Base-by-base conservation (phyloP, 2,329 filamentous ascomycete species). In the Lecanosticta acicola region DNA sequence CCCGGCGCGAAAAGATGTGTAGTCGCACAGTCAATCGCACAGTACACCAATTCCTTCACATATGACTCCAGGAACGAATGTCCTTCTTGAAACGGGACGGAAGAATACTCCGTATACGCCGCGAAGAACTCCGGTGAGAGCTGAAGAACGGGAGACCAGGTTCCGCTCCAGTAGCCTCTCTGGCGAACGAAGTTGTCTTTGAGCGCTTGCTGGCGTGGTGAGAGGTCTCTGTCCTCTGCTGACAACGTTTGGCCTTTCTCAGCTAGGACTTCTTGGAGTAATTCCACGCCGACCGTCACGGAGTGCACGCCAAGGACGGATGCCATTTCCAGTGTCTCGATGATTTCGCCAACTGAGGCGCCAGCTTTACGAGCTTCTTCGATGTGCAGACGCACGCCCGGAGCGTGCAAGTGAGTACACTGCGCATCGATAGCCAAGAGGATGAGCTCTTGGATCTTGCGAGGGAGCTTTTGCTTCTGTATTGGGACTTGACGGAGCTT, bases 1-100 rank as follows among this genome's bases (percentile, higher is more conserved):
- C 72, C 73, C 0, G 70, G 68, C 4, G 64, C 59, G 43, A 73
- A 75, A 16, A 75, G 62, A 55, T 75, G 73, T 11, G 72, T 76
- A 4, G 70, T 63, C 13, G 72, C 71, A 17, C 60, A 58, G 55
- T 75, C 72, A 47, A 75, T 73, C 1, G 71, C 72, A 47, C 71
- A 73, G 49, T 73, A 73, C 4, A 75, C 63, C 16, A 75, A 54
- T 52, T 75, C 72, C 56, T 73, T 74, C 40, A 68, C 66, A 63
- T 74, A 73, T n/a, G 70, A 69, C 43, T 69, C 66, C 42, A 74
- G 55, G 3, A 58, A 64, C 1, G 68, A 65, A 17, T 46, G 33
- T 3, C 18, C 40, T 11, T 42, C 37, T 37, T 35, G 7, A 21
- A 45, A 72, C 4, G 72, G 70, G 32, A 74, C 61, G 16, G 63